Conservation (phyloP, 2,329 filamentous ascomycete genomes). For the Fusarium fujikuroi region DNA sequence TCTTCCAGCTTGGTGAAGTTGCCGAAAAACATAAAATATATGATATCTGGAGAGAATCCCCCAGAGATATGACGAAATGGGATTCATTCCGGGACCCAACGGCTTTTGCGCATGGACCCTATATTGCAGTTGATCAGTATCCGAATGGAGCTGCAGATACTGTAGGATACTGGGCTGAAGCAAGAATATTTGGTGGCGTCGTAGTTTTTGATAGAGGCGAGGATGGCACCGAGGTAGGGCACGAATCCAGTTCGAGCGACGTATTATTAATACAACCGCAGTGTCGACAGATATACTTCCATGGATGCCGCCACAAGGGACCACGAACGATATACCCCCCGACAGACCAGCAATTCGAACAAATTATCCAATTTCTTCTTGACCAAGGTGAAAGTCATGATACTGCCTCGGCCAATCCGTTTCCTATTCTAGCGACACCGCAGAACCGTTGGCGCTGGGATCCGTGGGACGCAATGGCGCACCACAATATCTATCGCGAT, state of each 20-base stretch:
- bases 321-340: constrained; percentile 9
- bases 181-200: constrained; percentile 11
- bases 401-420: neutral
- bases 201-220: constrained; percentile 17
- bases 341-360: neutral
- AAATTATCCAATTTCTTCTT: neutral
- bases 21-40: neutral
- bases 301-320: neutral
- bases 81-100: constrained; percentile 5
- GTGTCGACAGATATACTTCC: neutral
- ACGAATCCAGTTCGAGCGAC: rapidly evolving
- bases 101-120: neutral
- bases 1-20: neutral
- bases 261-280: rapidly evolving
- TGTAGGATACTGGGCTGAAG: constrained; percentile 25
- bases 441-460: constrained; percentile 21
- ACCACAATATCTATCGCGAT: constrained; percentile 12
- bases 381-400: neutral
- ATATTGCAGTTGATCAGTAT: constrained; percentile 2
- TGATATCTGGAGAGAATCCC: neutral
- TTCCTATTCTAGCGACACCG: neutral
- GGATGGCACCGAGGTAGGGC: neutral
- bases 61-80: neutral
- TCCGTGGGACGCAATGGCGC: constrained; percentile 7
- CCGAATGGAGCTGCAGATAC: neutral